Conservation (phyloP, 2,329 filamentous ascomycete species). For the Sordariomycetes sp. region DNA sequence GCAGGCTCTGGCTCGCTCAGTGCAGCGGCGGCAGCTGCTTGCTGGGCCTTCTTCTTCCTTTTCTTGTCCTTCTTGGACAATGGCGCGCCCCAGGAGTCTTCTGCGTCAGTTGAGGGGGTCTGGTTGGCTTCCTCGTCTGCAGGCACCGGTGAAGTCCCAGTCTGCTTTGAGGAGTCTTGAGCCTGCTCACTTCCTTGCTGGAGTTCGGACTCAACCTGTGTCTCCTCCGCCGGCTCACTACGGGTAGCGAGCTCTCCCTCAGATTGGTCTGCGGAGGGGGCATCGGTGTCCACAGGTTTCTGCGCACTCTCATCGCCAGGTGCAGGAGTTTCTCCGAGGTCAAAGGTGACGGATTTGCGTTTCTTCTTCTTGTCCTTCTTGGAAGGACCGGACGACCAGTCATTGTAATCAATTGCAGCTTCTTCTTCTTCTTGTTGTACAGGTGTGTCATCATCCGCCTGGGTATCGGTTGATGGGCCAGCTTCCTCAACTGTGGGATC, state of each 20-base stretch:
- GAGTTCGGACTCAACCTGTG: not conserved
- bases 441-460: no score
- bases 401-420: not conserved
- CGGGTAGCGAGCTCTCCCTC: not conserved
- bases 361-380: constrained; percentile 6
- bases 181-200: not conserved
- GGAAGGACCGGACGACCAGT: not conserved
- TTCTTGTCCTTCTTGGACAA: constrained; percentile 6
- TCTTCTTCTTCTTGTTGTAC: not conserved
- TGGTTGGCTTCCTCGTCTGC: not conserved
- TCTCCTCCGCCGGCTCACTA: not conserved
- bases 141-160: not conserved
- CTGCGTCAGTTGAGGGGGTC: not conserved
- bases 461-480: no score
- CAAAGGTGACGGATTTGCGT: constrained; percentile 5
- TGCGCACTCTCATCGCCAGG: constrained; percentile 2
- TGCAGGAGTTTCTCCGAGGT: constrained; percentile 2
- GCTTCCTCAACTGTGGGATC: no score
- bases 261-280: not conserved
- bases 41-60: constrained; percentile 12
- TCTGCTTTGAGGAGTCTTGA: not conserved
- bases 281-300: not conserved
- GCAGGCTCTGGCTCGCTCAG: not conserved
- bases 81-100: not conserved
- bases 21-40: constrained; percentile 5